Evolutionary conservation across 2,329 filamentous ascomycete genomes (phyloP).

Genomic region (Sclerotinia spermophila): DNA sequence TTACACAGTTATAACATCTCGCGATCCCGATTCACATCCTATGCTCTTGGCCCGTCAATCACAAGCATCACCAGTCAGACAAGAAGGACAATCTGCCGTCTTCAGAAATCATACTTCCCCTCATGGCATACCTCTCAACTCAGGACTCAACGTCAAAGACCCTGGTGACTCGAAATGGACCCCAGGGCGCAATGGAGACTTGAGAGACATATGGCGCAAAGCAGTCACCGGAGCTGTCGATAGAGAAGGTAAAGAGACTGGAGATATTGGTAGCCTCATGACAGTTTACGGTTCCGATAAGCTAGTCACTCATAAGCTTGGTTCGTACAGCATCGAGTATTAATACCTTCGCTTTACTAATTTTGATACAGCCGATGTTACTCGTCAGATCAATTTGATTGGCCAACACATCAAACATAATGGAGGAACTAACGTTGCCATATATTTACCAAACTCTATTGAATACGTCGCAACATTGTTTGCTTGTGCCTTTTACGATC

Average conservation of each 20-base stretch:
- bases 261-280: constrained; percentile 65
- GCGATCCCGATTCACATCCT: constrained; percentile 88
- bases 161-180: constrained; percentile 78
- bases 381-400: constrained; percentile 81
- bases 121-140: constrained; percentile 75
- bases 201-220: constrained; percentile 85
- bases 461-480: constrained; percentile 82
- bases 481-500: constrained; percentile 77
- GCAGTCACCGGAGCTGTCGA: constrained; percentile 62
- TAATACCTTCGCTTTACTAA: constrained; percentile 14
- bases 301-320: constrained; percentile 66
- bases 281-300: constrained; percentile 76
- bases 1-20: constrained; percentile 65
- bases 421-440: constrained; percentile 71
- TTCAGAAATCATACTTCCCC: constrained; percentile 83
- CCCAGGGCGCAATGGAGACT: constrained; percentile 77
- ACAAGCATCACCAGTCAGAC: constrained; percentile 70
- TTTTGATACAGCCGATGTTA: constrained; percentile 59
- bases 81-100: constrained; percentile 78
- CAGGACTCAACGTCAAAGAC: constrained; percentile 79
- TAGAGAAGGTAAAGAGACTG: constrained; percentile 57
- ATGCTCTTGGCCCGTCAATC: constrained; percentile 86
- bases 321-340: constrained; percentile 39
- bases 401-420: constrained; percentile 72
- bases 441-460: constrained; percentile 90